A percentile compares a stretch with the other conserved stretches of the same genome.
Conservation (phyloP, 2,329 filamentous ascomycete genomes). For the Colletotrichum eleusines region DNA sequence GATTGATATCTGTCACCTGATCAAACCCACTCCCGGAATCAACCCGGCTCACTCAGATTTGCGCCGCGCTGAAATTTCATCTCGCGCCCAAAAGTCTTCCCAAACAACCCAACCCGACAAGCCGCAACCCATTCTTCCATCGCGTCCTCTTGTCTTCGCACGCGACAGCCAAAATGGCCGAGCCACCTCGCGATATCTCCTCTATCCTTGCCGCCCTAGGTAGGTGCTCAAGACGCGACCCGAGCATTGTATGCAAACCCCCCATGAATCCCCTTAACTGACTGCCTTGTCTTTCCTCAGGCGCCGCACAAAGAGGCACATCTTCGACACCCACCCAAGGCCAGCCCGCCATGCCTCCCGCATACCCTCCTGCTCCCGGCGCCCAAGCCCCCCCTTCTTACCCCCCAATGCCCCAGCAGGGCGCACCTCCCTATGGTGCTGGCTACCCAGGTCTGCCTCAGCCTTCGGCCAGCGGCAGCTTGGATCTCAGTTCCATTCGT, state of each 20-base stretch:
- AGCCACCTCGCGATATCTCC: slow-evolving; percentile 57
- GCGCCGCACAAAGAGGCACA: slow-evolving; percentile 60
- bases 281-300: slow-evolving; percentile 40
- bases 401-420: slow-evolving; percentile 53
- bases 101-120: slow-evolving; percentile 1
- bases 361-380: slow-evolving; percentile 55
- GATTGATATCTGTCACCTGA: slow-evolving; percentile 30
- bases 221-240: slow-evolving; percentile 48
- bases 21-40: slow-evolving; percentile 32
- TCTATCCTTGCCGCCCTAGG: slow-evolving; percentile 63
- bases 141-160: not conserved
- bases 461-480: slow-evolving; percentile 78
- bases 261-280: slow-evolving; percentile 38
- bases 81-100: slow-evolving; percentile 22
- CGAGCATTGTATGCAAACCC: slow-evolving; percentile 21
- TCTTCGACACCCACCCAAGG: slow-evolving; percentile 57
- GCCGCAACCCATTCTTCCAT: slow-evolving; percentile 3
- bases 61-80: slow-evolving; percentile 36
- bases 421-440: slow-evolving; percentile 51
- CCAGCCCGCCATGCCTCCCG: slow-evolving; percentile 53
- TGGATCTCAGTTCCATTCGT: slow-evolving; percentile 84
- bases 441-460: slow-evolving; percentile 68
- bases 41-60: slow-evolving; percentile 2
- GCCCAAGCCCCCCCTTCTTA: slow-evolving; percentile 51
- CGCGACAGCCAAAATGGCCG: slow-evolving; percentile 50